A percentile compares a stretch with the other conserved stretches of the same genome.
Conservation (phyloP, 2,329 filamentous ascomycete species). For the Ceratocystis ficicola region DNA sequence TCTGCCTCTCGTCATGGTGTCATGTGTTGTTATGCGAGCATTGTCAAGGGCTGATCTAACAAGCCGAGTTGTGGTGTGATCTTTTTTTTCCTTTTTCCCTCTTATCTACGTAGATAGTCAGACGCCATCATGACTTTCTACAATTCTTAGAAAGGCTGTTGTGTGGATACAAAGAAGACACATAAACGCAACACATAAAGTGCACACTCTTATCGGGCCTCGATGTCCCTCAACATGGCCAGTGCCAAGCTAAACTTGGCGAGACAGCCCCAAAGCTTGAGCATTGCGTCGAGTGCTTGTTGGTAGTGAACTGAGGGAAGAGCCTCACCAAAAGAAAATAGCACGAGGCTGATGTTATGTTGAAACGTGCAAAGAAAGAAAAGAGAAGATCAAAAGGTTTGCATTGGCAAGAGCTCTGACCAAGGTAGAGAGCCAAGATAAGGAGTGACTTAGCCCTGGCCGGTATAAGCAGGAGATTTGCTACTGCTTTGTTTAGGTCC, state of each 20-base stretch:
- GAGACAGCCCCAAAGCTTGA: constrained; percentile 1
- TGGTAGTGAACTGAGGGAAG: background rate
- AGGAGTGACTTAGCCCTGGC: background rate
- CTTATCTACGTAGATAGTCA: background rate
- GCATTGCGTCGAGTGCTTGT: background rate
- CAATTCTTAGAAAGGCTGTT: background rate
- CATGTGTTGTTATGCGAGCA: constrained; percentile 5
- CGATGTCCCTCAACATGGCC: background rate
- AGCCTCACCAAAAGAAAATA: background rate
- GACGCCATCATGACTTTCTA: background rate
- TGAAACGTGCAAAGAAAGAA: background rate
- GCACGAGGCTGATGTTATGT: constrained; percentile 6
- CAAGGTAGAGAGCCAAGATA: background rate
- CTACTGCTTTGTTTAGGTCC: constrained; percentile 11
- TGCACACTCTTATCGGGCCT: background rate
- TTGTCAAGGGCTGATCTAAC: constrained; percentile 4
- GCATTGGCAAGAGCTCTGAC: constrained; percentile 11
- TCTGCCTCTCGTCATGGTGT: background rate
- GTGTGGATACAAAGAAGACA: background rate
- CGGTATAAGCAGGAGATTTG: background rate
- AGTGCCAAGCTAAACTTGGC: background rate
- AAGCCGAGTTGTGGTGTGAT: constrained; percentile 4
- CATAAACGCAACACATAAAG: background rate
- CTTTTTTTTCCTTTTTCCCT: background rate
- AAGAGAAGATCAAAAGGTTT: background rate